Conservation (phyloP, 768 basidiomycete genomes). For the Boletales sp. region DNA sequence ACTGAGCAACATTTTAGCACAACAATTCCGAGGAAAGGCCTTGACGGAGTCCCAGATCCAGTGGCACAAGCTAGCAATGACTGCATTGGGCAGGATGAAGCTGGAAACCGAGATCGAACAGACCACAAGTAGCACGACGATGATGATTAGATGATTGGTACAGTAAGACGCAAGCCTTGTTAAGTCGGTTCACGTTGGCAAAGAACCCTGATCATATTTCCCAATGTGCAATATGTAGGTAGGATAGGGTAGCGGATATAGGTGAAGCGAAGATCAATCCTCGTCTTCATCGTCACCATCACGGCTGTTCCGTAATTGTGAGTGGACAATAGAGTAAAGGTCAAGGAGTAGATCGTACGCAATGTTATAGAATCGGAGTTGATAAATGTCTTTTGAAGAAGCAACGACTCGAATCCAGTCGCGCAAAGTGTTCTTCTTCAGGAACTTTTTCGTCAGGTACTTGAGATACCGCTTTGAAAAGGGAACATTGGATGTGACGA, state of each 20-base stretch:
- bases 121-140: conserved; percentile 3
- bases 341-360: conserved; percentile 45
- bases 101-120: conserved; percentile 26
- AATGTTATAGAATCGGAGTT: conserved; percentile 93
- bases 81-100: conserved; percentile 54
- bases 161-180: no score
- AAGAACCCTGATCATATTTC: conserved; percentile 8
- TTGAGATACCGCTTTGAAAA: conserved; percentile 98
- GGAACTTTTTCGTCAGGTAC: conserved; percentile 98
- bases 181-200: no score
- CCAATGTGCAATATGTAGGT: background rate
- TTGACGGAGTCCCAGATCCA: conserved; percentile 54
- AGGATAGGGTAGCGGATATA: conserved; percentile 1
- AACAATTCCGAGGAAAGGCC: conserved; percentile 61
- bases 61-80: conserved; percentile 75
- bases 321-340: background rate
- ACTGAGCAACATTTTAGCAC: conserved; percentile 54
- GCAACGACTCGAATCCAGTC: conserved; percentile 99
- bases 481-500: conserved; percentile 79
- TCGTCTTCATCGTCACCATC: conserved; percentile 58
- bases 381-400: conserved; percentile 88
- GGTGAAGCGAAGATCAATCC: conserved; percentile 27
- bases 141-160: conserved; percentile 17
- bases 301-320: conserved; percentile 27
- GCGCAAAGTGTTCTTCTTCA: conserved; percentile 94